Evolutionary conservation across 768 basidiomycete species (phyloP).

Genomic region (Naganishia antarctica): DNA sequence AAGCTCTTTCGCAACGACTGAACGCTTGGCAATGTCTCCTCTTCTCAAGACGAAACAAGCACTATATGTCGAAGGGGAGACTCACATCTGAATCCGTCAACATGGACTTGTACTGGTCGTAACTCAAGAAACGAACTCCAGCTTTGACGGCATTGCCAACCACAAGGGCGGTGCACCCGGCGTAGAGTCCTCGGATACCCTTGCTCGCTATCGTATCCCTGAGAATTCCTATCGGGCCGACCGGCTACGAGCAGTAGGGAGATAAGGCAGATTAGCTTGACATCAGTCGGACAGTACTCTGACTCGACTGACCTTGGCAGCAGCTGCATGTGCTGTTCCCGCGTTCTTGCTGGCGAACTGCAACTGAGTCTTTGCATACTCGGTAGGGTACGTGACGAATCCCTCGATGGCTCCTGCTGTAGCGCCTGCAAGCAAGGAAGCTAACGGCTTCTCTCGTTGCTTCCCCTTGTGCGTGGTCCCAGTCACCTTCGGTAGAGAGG

Average conservation of each 20-base stretch:
- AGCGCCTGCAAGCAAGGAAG: conserved; percentile 83
- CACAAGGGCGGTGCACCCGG: conserved; percentile 81
- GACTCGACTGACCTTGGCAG: background rate
- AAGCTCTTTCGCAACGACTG: too few relatives aligned
- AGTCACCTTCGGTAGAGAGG: background rate
- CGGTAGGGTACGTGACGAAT: conserved; percentile 73
- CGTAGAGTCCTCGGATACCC: conserved; percentile 82
- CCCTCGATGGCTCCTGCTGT: conserved; percentile 91
- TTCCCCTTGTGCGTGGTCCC: conserved; percentile 8
- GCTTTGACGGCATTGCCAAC: conserved; percentile 90
- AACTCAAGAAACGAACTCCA: conserved; percentile 89
- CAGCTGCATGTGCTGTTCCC: background rate
- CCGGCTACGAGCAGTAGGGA: conserved; percentile 51
- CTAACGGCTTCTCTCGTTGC: conserved; percentile 65
- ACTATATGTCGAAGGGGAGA: too few relatives aligned
- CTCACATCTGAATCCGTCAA: conserved; percentile 77
- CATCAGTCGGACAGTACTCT: background rate
- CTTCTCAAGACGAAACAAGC: too few relatives aligned
- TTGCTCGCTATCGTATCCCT: conserved; percentile 66
- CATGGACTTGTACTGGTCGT: conserved; percentile 81
- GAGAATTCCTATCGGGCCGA: conserved; percentile 70
- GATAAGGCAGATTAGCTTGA: background rate
- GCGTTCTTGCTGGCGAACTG: conserved; percentile 68
- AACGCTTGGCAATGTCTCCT: too few relatives aligned
- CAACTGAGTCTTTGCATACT: conserved; percentile 87